Evolutionary conservation across 352 stramenopile species (phyloP), one percentile per base, ranked within the genome.

Genomic region (Globisporangium paddicum): DNA sequence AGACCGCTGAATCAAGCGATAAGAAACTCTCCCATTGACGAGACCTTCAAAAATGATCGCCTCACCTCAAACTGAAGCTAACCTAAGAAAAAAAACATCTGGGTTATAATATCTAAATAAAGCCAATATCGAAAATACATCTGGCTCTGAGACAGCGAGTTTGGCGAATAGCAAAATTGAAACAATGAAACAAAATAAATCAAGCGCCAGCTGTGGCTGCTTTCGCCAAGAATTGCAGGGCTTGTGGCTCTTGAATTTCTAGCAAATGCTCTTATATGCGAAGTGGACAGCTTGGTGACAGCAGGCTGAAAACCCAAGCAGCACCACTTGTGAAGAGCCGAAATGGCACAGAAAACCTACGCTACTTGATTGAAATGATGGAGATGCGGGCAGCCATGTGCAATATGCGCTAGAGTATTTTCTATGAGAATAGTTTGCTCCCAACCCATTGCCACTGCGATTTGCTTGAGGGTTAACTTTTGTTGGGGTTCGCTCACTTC

Each of bases 211-310:
- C 44, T 50, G n/a, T n/a, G 44, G 21, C 25, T 32, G 16, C 3
- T 23, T 7, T 10, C 23, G 19, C 42, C 18, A 21, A 32, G 42
- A 32, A 30, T 4, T n/a, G 13, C 23, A 49, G n/a, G 16, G 2
- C 9, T 3, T 14, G 32, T 11, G 21, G n/a, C 19, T 48, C 34
- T 40, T 18, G 16, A 16, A 40, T 4, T 18, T 16, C 34, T 40
- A 5, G 34, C 13, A 44, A 21, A 10, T 32, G 23, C 45, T 50
- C 45, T 13, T 51, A 51, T 51, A 51, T 35, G 45, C 45, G 25
- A 51, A 51, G 45, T 51, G 25, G 45, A 51, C 45, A 51, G 18
- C 25, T 50, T 28, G 44, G 14, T 25, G 37, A n/a, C 45, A 37
- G 18, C n/a, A 13, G 28, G 25, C n/a, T n/a, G n/a, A 51, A 37